Conservation (phyloP, 139 green algal genomes). For the Eudorina sp. region DNA sequence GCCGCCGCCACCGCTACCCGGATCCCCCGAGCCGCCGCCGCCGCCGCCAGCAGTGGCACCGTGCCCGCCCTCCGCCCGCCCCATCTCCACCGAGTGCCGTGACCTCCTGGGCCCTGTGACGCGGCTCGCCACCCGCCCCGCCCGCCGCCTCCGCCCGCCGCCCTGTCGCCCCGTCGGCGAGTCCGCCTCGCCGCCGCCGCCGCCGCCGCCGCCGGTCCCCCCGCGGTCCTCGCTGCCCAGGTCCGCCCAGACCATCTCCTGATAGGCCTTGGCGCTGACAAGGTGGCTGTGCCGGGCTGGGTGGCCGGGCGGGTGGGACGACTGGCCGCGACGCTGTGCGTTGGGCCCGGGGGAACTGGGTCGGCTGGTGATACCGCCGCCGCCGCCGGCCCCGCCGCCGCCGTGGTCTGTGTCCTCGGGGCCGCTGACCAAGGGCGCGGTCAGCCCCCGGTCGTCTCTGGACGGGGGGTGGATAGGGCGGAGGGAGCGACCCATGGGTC, state of each 20-base stretch:
- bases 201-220: too few relatives aligned
- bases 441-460: neutral
- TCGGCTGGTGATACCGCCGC: neutral
- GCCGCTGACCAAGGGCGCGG: conserved; percentile 12
- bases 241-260: conserved; percentile 67
- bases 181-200: neutral
- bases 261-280: conserved; percentile 54
- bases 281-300: conserved; percentile 22
- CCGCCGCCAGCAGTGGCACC: neutral
- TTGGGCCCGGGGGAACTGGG: neutral
- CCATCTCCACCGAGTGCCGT: neutral
- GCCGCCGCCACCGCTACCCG: neutral
- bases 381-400: neutral
- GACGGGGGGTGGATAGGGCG: too few relatives aligned
- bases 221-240: conserved; percentile 3
- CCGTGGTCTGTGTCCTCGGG: neutral
- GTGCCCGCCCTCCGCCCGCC: neutral
- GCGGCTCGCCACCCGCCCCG: neutral
- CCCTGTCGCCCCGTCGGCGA: too few relatives aligned
- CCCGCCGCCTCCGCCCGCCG: neutral
- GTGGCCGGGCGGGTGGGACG: neutral
- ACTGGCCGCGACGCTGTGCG: too few relatives aligned
- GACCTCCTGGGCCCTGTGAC: neutral
- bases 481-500: too few relatives aligned
- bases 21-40: neutral